Evolutionary conservation across 345 rosid species (phyloP).

Genomic region (Eucalyptus melliodora): DNA sequence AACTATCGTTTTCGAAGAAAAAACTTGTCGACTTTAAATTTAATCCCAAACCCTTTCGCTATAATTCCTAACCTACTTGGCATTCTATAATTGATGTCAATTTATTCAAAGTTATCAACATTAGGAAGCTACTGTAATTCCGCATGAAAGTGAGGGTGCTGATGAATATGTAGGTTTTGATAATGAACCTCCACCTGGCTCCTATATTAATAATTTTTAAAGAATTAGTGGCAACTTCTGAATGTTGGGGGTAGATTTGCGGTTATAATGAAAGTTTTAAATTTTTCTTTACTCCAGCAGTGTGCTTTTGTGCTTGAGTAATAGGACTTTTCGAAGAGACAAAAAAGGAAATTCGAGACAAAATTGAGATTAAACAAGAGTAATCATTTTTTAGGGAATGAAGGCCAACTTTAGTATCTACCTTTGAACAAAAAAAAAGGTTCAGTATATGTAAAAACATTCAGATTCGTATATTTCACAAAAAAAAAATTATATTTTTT

Average conservation of each 20-base stretch:
- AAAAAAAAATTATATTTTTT: too few relatives aligned
- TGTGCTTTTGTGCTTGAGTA: too few relatives aligned
- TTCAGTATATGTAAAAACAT: too few relatives aligned
- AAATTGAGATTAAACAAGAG: rapidly evolving
- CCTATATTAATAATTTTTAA: background rate
- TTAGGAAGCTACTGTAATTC: rapidly evolving
- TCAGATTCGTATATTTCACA: rapidly evolving
- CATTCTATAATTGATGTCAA: background rate
- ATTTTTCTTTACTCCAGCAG: background rate
- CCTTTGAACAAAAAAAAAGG: background rate
- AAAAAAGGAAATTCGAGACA: rapidly evolving
- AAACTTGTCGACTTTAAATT: too few relatives aligned
- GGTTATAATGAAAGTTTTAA: background rate
- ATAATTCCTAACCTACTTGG: rapidly evolving
- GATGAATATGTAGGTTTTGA: background rate
- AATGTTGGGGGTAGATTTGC: rapidly evolving
- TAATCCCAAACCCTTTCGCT: background rate
- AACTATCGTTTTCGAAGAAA: too few relatives aligned
- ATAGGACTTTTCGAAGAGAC: rapidly evolving
- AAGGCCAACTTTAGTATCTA: background rate
- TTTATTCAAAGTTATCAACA: background rate
- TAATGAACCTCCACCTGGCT: rapidly evolving
- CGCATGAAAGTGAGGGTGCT: background rate
- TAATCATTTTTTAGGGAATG: rapidly evolving
- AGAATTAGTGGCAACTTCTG: background rate